Base-by-base conservation (phyloP, 139 green algal genomes). In the Coccomyxa sp. region DNA sequence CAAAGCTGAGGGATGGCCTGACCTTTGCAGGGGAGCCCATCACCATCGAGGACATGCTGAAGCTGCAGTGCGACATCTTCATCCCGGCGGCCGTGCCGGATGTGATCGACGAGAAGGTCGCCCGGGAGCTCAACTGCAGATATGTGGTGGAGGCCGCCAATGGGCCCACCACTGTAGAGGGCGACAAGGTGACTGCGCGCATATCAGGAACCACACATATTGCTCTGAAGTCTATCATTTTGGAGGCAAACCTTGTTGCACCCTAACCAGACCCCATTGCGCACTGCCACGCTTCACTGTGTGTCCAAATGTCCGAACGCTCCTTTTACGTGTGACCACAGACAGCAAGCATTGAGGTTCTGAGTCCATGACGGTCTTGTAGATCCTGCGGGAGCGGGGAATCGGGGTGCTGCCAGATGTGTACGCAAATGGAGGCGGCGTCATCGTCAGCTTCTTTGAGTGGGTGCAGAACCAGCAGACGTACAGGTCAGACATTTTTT, bases 381-480 rank as follows among this genome's bases (percentile, higher is more conserved):
- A 75, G n/a, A 70, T 88, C 16, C 82, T 92, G 58, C 74, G 86
- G 31, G 38, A 86, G 3, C 78, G 82, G 18, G 85, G 83, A 74
- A 88, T 92, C 35, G 73, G 78, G n/a, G 86, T 86, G 55, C 75
- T 91, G 31, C 88, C 88, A 5, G 89, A 92, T 73, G 89, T 90
- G 68, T 87, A 87, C 70, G 81, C 85, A 34, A 92, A 89, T 74
- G 88, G 85, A 24, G 84, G 82, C 29, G 86, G 83, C 36, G 90
- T 95, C 35, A 88, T 88, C 0, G 91, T 95, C 36, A 92, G 82
- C 69, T 97, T 93, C 84, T 94, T 95, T 75, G 92, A 97, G 81
- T 95, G 90, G 89, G 91, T 95, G 9, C 91, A 97, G 85, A 96
- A 96, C 79, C 85, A 94, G 54, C 90, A 94, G 82, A 94, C 94